A percentile compares a stretch with the other conserved stretches of the same genome.
Evolutionary conservation across 108 stramenopile species (phyloP).

Genomic region (Aureococcus anophagefferens): DNA sequence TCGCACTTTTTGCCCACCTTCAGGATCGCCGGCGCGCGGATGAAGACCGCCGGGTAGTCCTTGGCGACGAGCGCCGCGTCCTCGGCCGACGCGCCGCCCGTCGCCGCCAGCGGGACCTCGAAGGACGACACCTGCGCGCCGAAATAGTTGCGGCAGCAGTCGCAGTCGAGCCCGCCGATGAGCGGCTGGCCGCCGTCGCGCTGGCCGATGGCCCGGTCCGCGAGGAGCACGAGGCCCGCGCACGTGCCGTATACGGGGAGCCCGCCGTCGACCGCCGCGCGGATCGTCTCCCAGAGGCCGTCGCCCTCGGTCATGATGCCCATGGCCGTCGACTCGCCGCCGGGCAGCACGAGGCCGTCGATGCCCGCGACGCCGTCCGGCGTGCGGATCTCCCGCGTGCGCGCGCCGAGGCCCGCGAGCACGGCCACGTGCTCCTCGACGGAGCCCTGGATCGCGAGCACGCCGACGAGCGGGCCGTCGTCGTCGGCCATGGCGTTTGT

Average conservation of each 20-base stretch:
- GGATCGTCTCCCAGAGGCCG: conserved; percentile 58
- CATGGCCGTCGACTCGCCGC: conserved; percentile 97
- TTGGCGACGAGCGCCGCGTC: background rate
- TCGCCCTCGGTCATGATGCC: conserved; percentile 59
- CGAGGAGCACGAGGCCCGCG: conserved; percentile 94
- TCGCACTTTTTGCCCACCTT: conserved; percentile 58
- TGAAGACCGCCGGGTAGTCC: conserved; percentile 72
- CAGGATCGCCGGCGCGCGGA: conserved; percentile 93
- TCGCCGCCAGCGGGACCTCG: conserved; percentile 49
- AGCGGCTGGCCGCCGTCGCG: conserved; percentile 82
- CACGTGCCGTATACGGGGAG: conserved; percentile 94
- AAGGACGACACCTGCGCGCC: conserved; percentile 88
- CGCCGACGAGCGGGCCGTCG: conserved; percentile 50
- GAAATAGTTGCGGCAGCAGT: conserved; percentile 94
- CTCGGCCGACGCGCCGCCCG: background rate
- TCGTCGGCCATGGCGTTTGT: too few relatives aligned
- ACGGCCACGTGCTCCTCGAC: conserved; percentile 83
- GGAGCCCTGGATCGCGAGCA: conserved; percentile 85
- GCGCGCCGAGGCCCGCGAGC: conserved; percentile 48
- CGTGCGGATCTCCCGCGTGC: conserved; percentile 62
- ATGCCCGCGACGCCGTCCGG: conserved; percentile 61
- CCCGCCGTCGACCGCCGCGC: conserved; percentile 49
- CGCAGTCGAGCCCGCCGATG: conserved; percentile 86
- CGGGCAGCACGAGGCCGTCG: conserved; percentile 91
- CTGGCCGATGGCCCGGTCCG: conserved; percentile 76